Evolutionary conservation across 139 green algal genomes (phyloP), one percentile per base, ranked within the genome.

Genomic region (Chlamydomonas sphaeroides): DNA sequence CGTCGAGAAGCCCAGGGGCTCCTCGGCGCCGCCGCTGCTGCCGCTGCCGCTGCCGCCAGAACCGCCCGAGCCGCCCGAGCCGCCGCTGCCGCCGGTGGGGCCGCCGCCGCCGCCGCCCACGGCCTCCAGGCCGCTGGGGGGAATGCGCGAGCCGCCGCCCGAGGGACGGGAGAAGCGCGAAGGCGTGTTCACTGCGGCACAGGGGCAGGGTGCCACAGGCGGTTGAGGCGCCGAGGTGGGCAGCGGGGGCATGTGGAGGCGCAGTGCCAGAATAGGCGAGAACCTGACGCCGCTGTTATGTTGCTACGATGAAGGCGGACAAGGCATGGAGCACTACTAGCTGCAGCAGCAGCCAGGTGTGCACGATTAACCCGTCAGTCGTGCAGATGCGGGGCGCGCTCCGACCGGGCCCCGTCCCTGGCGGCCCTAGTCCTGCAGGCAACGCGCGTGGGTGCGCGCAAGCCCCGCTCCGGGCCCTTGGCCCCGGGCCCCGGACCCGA

Each of bases 131-230:
- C 62, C 53, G 8, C 62, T 42, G 75, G 65, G 49, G 62, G 73
- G 51, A 61, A 82, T 65, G n/a, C 75, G 75, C 25, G 75, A 42
- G 32, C 25, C 75, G 45, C 75, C 75, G 75, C 75, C 75, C 6
- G 75, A 41, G 32, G 75, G 75, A 14, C 75, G 75, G 1, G 62
- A 53, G 42, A 82, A 80, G 38, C 73, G 73, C 59, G 73, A 80
- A 15, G 73, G 75, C 23, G n/a, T 41, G 23, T 82, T 62, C 6
- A 51, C 75, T 82, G 75, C 38, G 28, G 23, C 18, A 2, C 1
- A 7, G 30, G 20, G 20, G 18, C 5, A 1, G 63, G 35, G 8
- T n/a, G n/a, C n/a, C n/a, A n/a, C n/a, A n/a, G n/a, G n/a, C n/a
- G n/a, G n/a, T n/a, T n/a, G 35, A 38, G 8, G 49, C 51, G 39